Conservation (phyloP, 768 basidiomycete genomes). For the Polyporus arcularius region DNA sequence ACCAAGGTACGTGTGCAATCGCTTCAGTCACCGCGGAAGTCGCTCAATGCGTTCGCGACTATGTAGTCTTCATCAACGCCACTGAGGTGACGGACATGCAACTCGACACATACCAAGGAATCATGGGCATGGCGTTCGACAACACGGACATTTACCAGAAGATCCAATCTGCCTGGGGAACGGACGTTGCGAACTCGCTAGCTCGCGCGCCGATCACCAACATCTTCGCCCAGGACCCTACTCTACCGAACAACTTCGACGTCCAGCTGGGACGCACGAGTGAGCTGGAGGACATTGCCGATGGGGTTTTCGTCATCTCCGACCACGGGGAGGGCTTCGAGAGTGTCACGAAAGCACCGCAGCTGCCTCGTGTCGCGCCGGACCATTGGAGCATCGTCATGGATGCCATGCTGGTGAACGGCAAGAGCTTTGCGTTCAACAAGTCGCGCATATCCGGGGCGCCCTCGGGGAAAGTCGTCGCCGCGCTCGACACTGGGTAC, state of each 20-base stretch:
- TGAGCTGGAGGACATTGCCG: conserved; percentile 24
- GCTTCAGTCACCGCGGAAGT: conserved; percentile 47
- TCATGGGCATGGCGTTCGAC: conserved; percentile 79
- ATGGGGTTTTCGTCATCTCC: conserved; percentile 31
- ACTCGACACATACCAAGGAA: conserved; percentile 38
- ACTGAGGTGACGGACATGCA: conserved; percentile 49
- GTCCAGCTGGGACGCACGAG: conserved; percentile 26
- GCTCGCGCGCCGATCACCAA: conserved; percentile 25
- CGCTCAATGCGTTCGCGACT: conserved; percentile 41
- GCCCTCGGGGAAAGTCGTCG: conserved; percentile 26
- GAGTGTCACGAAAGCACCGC: conserved; percentile 19
- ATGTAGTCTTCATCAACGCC: conserved; percentile 47
- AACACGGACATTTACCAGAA: conserved; percentile 64
- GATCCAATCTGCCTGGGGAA: conserved; percentile 15
- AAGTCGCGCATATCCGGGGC: conserved; percentile 20
- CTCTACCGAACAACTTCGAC: conserved; percentile 28
- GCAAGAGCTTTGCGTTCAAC: conserved; percentile 50
- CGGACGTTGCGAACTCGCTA: conserved; percentile 4
- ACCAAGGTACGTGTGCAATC: conserved; percentile 68
- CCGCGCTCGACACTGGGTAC: conserved; percentile 32
- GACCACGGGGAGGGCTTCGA: conserved; percentile 25
- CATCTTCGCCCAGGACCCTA: conserved; percentile 25
- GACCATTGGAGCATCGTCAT: conserved; percentile 34
- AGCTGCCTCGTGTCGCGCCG: conserved; percentile 39
- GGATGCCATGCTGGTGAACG: conserved; percentile 50